phyloP scores from a whole-genome alignment of 1,139 yeast genomes.

The Saccharomyces hybrid region DNA sequence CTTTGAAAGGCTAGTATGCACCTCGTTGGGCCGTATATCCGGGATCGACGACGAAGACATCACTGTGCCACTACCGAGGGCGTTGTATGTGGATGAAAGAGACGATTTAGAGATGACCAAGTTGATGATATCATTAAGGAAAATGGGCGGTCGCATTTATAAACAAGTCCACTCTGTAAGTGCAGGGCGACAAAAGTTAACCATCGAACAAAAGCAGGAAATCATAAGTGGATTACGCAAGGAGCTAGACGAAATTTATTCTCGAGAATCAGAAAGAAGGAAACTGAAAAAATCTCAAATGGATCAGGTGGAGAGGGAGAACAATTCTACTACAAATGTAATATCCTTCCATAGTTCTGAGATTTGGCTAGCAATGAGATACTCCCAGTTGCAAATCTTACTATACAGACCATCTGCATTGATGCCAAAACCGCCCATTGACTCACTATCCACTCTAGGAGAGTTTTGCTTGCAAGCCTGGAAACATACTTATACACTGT shows the following conservation, averaged over 20 bases:
- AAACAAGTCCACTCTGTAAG: slow-evolving; percentile 38
- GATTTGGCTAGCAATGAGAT: slow-evolving; percentile 41
- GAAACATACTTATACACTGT: slow-evolving; percentile 37
- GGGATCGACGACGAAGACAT: slow-evolving; percentile 42
- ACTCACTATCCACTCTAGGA: slow-evolving; percentile 35
- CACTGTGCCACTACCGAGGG: slow-evolving; percentile 37
- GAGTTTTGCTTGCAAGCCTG: slow-evolving; percentile 37
- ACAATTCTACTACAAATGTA: slow-evolving; percentile 9
- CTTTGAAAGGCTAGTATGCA: slow-evolving; percentile 40
- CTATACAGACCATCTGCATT: slow-evolving; percentile 43
- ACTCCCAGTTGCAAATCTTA: slow-evolving; percentile 38
- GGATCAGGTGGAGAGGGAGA: slow-evolving; percentile 6
- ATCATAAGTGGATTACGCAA: slow-evolving; percentile 32
- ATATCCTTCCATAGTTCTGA: slow-evolving; percentile 37
- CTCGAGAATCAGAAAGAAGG: slow-evolving; percentile 16
- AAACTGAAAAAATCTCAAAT: slow-evolving; percentile 16
- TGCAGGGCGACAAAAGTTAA: slow-evolving; percentile 26
- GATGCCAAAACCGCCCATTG: slow-evolving; percentile 37
- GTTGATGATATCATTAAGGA: slow-evolving; percentile 36
- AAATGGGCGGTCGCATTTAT: slow-evolving; percentile 39
- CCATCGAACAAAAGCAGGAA: slow-evolving; percentile 28
- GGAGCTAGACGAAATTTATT: slow-evolving; percentile 40
- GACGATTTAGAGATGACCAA: slow-evolving; percentile 36
- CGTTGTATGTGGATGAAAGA: slow-evolving; percentile 35
- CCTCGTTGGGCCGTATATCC: slow-evolving; percentile 39